Evolutionary conservation across 441 rosid genomes (phyloP).

Genomic region (Eruca vesicaria): DNA sequence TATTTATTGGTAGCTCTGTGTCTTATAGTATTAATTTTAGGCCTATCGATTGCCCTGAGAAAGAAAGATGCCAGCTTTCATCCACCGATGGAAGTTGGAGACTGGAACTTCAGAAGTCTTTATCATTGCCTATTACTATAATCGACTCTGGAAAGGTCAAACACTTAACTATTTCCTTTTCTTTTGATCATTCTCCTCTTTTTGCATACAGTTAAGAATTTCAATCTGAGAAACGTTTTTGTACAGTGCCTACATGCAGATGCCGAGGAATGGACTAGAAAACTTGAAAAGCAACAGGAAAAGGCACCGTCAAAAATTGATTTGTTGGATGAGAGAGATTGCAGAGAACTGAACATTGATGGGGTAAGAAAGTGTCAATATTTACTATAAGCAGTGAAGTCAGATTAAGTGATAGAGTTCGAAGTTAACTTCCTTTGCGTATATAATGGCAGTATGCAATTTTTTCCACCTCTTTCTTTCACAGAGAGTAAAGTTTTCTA

Average conservation of each 20-base stretch:
- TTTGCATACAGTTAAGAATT: neutral
- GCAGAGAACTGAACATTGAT: slow-evolving; percentile 48
- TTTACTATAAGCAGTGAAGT: neutral
- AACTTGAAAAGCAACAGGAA: slow-evolving; percentile 43
- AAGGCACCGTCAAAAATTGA: slow-evolving; percentile 60
- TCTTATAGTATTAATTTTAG: slow-evolving; percentile 36
- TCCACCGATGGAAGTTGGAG: slow-evolving; percentile 29
- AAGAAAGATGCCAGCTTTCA: slow-evolving; percentile 45
- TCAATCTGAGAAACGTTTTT: neutral
- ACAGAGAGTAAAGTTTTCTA: neutral
- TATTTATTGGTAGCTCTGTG: neutral
- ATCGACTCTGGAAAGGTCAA: slow-evolving; percentile 67
- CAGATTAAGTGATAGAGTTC: neutral
- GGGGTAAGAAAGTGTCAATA: slow-evolving; percentile 47
- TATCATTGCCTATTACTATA: slow-evolving; percentile 53
- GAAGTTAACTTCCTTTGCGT: neutral
- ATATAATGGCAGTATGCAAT: neutral
- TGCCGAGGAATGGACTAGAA: slow-evolving; percentile 46
- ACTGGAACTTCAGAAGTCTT: slow-evolving; percentile 43
- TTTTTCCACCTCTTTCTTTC: neutral
- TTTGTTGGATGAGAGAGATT: slow-evolving; percentile 47
- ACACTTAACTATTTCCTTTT: neutral
- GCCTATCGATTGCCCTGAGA: slow-evolving; percentile 43
- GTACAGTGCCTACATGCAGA: slow-evolving; percentile 48
- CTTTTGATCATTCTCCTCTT: neutral